These are phyloP conservation scores for Aureobasidium sp. DNA, from an alignment of 2,329 filamentous ascomycete species.

Conservation along the genomic window DNA sequence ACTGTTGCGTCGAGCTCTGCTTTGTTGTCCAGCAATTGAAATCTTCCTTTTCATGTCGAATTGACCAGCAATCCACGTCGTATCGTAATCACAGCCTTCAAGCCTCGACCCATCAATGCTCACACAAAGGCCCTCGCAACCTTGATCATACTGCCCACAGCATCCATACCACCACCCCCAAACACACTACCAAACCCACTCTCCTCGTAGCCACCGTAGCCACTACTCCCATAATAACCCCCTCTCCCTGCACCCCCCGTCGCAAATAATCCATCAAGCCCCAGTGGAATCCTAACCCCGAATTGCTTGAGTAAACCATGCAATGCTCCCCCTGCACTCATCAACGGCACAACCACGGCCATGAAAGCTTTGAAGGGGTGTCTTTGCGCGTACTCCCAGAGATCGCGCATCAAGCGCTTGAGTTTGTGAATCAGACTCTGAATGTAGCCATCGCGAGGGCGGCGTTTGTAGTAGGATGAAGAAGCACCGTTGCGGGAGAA, in stretches of 20 bases:
- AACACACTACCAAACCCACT: constrained; percentile 25
- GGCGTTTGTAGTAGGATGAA: constrained; percentile 67
- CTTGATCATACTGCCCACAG: constrained; percentile 40
- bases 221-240: constrained; percentile 38
- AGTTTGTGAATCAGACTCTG: constrained; percentile 64
- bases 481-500: constrained; percentile 27
- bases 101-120: constrained; percentile 14
- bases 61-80: not conserved
- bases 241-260: constrained; percentile 21
- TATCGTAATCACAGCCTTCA: not conserved
- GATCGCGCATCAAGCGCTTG: constrained; percentile 68
- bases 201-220: constrained; percentile 32
- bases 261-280: constrained; percentile 20
- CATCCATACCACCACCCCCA: constrained; percentile 30
- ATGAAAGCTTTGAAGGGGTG: constrained; percentile 88
- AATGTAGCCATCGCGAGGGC: constrained; percentile 70
- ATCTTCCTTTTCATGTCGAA: not conserved
- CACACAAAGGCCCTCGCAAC: constrained; percentile 46
- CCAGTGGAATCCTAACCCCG: constrained; percentile 54
- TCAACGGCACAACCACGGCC: constrained; percentile 74
- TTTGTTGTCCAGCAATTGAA: not conserved
- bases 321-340: constrained; percentile 69
- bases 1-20: not conserved
- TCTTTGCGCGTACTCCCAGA: constrained; percentile 69
- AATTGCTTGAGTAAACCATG: constrained; percentile 69